Evolutionary conservation across 495 filamentous ascomycete genomes (phyloP).

Genomic region (Podospora sp.): DNA sequence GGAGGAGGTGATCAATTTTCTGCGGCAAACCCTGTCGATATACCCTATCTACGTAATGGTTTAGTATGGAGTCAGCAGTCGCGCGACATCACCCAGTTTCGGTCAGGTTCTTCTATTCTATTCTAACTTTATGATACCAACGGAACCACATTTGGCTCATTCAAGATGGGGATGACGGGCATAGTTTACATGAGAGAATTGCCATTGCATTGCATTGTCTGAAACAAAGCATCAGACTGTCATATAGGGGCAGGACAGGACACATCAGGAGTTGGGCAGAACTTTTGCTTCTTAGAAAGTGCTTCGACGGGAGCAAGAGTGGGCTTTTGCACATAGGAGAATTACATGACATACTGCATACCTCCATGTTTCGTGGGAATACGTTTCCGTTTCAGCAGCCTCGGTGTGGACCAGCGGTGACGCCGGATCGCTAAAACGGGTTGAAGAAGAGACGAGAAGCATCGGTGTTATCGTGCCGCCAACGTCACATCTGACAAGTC

Average conservation of each 20-base stretch:
- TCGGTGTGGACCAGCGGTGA: neutral
- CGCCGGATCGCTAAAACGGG: neutral
- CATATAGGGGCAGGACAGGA: slow-evolving; percentile 5
- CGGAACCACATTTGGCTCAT: slow-evolving; percentile 11
- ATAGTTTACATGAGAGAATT: neutral
- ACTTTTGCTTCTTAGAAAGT: slow-evolving; percentile 36
- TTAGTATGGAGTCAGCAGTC: neutral
- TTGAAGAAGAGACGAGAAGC: neutral
- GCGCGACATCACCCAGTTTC: neutral
- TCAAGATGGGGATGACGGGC: neutral
- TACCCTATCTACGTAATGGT: neutral
- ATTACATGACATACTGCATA: slow-evolving; percentile 10
- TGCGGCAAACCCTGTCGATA: neutral
- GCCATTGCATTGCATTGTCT: slow-evolving; percentile 14
- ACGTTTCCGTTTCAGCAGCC: neutral
- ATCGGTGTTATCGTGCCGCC: slow-evolving; percentile 4
- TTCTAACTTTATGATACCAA: slow-evolving; percentile 19
- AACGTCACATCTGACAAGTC: slow-evolving; percentile 21
- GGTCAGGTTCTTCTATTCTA: slow-evolving; percentile 4
- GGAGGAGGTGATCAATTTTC: slow-evolving; percentile 42
- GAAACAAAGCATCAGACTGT: slow-evolving; percentile 10
- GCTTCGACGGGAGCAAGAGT: slow-evolving; percentile 33
- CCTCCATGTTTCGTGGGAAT: neutral
- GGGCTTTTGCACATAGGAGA: slow-evolving; percentile 7
- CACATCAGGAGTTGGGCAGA: slow-evolving; percentile 14